These are phyloP conservation scores for Rubroboletus satanas DNA, from an alignment of 768 basidiomycete genomes.

Conservation along the genomic window DNA sequence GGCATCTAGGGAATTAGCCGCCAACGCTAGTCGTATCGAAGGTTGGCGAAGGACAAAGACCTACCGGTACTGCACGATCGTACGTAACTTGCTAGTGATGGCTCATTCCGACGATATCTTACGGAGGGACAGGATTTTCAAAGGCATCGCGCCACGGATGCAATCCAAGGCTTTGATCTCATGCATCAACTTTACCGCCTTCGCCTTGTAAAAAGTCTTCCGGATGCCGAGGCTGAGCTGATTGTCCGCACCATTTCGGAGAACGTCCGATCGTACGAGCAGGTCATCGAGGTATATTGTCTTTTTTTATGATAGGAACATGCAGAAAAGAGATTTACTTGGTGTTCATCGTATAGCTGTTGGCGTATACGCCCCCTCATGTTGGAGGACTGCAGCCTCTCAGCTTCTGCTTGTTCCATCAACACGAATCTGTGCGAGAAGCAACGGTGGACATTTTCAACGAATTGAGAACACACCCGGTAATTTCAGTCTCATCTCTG, in stretches of 20 bases:
- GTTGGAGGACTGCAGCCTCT: slow-evolving; percentile 81
- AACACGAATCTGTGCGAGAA: slow-evolving; percentile 69
- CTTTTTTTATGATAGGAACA: not conserved
- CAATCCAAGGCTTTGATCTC: slow-evolving; percentile 81
- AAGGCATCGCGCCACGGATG: slow-evolving; percentile 46
- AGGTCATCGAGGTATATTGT: slow-evolving; percentile 74
- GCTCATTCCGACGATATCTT: not conserved
- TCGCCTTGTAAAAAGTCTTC: slow-evolving; percentile 65
- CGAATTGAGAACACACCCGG: slow-evolving; percentile 70
- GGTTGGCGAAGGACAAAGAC: slow-evolving; percentile 85
- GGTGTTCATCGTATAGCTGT: slow-evolving; percentile 48
- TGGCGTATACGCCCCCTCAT: slow-evolving; percentile 71
- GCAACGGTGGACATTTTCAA: slow-evolving; percentile 82
- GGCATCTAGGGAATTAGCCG: slow-evolving; percentile 64
- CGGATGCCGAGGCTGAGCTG: slow-evolving; percentile 66
- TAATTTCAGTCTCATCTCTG: slow-evolving; percentile 36
- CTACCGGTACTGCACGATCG: slow-evolving; percentile 70
- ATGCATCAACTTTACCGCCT: slow-evolving; percentile 82
- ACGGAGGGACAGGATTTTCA: slow-evolving; percentile 58
- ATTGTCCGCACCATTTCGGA: slow-evolving; percentile 76
- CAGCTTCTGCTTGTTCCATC: slow-evolving; percentile 90
- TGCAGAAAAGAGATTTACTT: not conserved
- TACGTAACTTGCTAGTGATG: slow-evolving; percentile 34
- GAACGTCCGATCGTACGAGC: slow-evolving; percentile 75
- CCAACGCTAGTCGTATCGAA: slow-evolving; percentile 83